Percentiles rank a stretch among this genome's conserved stretches.
These are phyloP conservation scores for Clavulina sp. DNA, from an alignment of 768 basidiomycete species.

Conservation along the genomic window DNA sequence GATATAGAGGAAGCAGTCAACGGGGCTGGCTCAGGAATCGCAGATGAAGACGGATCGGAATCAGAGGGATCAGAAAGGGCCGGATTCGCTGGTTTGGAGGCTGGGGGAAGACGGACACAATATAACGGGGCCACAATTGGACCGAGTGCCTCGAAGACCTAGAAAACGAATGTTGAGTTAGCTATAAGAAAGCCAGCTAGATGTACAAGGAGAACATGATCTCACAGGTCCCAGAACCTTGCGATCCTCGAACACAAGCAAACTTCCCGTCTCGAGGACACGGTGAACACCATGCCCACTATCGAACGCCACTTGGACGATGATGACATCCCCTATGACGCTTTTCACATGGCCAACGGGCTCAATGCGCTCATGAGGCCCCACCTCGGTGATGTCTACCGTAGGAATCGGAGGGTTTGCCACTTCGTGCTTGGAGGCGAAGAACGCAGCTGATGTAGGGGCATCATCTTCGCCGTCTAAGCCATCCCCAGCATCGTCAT, in stretches of 20 bases:
- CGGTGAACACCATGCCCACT: constrained; percentile 53
- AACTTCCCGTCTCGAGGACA: constrained; percentile 73
- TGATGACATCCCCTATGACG: constrained; percentile 52
- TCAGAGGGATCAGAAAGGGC: constrained; percentile 27
- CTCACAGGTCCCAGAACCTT: constrained; percentile 81
- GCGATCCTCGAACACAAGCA: constrained; percentile 79
- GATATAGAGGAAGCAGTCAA: constrained; percentile 26
- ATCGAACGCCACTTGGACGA: constrained; percentile 28
- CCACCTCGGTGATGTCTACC: constrained; percentile 49
- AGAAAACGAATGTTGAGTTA: constrained; percentile 11
- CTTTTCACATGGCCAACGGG: constrained; percentile 63
- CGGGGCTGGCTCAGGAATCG: constrained; percentile 15
- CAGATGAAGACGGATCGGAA: too few relatives aligned
- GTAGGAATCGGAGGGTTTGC: constrained; percentile 19
- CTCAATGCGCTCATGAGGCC: constrained; percentile 45
- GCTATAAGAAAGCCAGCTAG: constrained; percentile 4
- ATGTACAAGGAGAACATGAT: constrained; percentile 11
- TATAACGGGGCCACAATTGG: constrained; percentile 83
- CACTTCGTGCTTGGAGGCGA: constrained; percentile 24
- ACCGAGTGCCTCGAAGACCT: constrained; percentile 94
- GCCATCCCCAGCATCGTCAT: not conserved
- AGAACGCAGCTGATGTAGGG: not conserved
- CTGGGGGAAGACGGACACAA: constrained; percentile 60
- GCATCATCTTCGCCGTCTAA: not conserved
- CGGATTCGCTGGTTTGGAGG: constrained; percentile 42